Percentiles rank a stretch among this genome's conserved stretches.
These are phyloP conservation scores for Tetrahymena thermophila DNA, from an alignment of 73 alveolate genomes.

Conservation along the genomic window DNA sequence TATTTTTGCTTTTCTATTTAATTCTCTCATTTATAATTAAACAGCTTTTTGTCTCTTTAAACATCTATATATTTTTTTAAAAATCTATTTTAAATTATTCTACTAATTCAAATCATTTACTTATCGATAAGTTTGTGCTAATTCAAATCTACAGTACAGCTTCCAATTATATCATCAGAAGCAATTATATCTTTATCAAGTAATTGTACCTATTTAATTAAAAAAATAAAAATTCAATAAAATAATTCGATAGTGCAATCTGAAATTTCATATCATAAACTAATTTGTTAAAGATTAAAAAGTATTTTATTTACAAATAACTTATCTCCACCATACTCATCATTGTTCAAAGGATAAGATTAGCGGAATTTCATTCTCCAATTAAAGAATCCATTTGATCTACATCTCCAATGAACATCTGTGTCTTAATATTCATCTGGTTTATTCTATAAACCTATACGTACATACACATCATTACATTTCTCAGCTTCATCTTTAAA, in stretches of 20 bases:
- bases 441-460: conserved; percentile 40
- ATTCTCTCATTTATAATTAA: conserved; percentile 33
- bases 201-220: conserved; percentile 16
- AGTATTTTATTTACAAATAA: neutral
- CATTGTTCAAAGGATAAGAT: conserved; percentile 55
- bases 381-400: conserved; percentile 70
- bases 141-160: conserved; percentile 47
- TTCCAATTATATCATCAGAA: conserved; percentile 76
- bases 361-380: conserved; percentile 68
- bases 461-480: conserved; percentile 68
- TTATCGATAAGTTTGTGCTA: conserved; percentile 49
- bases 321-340: conserved; percentile 68
- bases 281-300: no score
- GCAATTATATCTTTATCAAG: conserved; percentile 69
- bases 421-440: conserved; percentile 50
- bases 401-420: conserved; percentile 71
- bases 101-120: neutral
- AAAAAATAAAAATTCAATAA: neutral
- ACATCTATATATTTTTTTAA: neutral
- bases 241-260: neutral
- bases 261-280: no score
- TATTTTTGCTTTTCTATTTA: conserved; percentile 19
- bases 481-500: conserved; percentile 64
- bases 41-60: conserved; percentile 52
- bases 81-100: neutral